Base-by-base conservation (phyloP, 441 rosid genomes). In the Macaranga tanarius region DNA sequence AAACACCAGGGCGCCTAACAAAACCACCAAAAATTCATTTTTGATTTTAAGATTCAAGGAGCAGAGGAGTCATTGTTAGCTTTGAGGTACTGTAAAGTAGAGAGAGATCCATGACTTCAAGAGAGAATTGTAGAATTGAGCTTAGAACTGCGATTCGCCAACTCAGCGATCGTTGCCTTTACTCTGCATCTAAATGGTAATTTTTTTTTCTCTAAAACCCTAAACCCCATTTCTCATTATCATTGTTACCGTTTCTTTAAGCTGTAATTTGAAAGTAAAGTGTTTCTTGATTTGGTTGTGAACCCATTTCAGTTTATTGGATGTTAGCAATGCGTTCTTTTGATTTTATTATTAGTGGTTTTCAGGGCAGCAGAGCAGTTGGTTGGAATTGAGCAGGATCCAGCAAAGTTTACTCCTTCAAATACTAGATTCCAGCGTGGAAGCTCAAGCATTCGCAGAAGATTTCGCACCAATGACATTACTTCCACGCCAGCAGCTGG, bases 361-460 rank as follows among this genome's bases (percentile, higher is more conserved):
- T 78, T 52, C 83, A 93, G 98, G 98, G 98, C 93, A 9, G 97
- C 85, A 22, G 98, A 93, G 71, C 98, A 91, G 79, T 83, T 93
- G 8, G 91, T 93, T 55, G 98, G 92, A 74, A 90, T 93, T 9
- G 97, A 92, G 82, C 95, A 86, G 69, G 98, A 92, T 83, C 91
- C 90, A 0, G 85, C 91, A 31, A 89, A 88, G 77, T 92, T 81
- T 72, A 92, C 96, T 16, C 93, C 98, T 67, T 79, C 97, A 2
- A 92, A 93, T 82, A 93, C 98, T 19, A 81, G 97, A 72, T 93
- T 93, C 82, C 97, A 93, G 81, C 88, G 96, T 62, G 97, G 97
- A 79, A 93, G 95, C 85, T 92, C 98, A 7, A 93, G 98, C 77
- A 92, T 92, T 62, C 82, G 92, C 2, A 73, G 98, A 79, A 85